Base-by-base conservation (phyloP, 257 asterid species). In the Solanum virginianum region DNA sequence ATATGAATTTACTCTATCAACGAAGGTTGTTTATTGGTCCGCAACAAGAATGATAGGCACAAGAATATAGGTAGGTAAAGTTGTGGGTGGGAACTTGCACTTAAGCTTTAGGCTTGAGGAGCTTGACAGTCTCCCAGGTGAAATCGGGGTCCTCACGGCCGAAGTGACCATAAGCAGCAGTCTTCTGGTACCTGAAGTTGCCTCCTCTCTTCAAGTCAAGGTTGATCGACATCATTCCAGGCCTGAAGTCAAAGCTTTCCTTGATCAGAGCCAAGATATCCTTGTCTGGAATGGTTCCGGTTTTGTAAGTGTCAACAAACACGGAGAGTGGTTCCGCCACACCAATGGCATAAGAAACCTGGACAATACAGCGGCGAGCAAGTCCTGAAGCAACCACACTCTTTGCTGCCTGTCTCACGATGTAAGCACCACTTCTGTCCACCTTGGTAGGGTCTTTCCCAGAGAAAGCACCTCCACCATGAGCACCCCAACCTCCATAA, bases 401-500 rank as follows among this genome's bases (percentile, higher is more conserved):
- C 89, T 93, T 93, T 13, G 97, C 94, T 9, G 94, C 95, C 81
- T 93, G 95, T 86, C 97, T 90, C 82, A 90, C 95, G 15, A 93
- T 88, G 41, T 93, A 93, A 1, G 97, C 95, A 22, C 97, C 97
- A 56, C 97, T 92, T 66, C 97, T 90, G 69, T 93, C 94, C 83
- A 93, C 97, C 90, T 93, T 93, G 39, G 93, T 93, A 0, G 96
- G 94, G 17, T 93, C 94, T 85, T 93, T 93, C 18, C 94, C 96
- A 3, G 94, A 93, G 88, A 93, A 93, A 39, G 96, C 96, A 89
- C 96, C 96, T 1, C 96, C 94, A 43, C 96, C 96, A 6, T 93
- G 96, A 75, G 94, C 93, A 10, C 93, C 96, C 96, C 96, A 93
- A 4, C 97, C 97, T 65, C 97, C 95, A 10, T 93, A 92, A 1